Evolutionary conservation across 192 early-diverging fungal genomes (phyloP), one percentile per base, ranked within the genome.

Genomic region (Backusella morwellensis): DNA sequence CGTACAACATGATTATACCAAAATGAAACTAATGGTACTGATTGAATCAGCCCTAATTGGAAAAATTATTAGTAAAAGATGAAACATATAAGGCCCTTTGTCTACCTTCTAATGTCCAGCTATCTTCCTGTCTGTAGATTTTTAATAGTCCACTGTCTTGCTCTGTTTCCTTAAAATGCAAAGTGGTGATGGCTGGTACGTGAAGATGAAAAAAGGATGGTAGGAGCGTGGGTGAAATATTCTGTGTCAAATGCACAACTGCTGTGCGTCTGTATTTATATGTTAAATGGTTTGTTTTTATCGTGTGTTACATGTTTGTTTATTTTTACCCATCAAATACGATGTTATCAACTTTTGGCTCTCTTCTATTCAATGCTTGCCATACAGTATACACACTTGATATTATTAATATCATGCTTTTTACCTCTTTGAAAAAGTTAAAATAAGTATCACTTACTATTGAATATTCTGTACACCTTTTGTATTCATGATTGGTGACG

Each of bases 1-100:
- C 88, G 75, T 12, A 86, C 81, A 23, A 89, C 85, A 73, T 88
- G 80, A 47, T 89, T 85, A 68, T 89, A 89, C 88, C 88, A 89
- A 82, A 84, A 89, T 26, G 81, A 85, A 38, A 89, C 75, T 23
- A 88, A 70, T 29, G 88, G 88, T 68, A 88, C 83, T 19, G 84
- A 85, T 74, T 86, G 82, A 35, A 89, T 85, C 47, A 89, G 73
- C 9, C 86, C 80, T 81, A 56, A 2, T 44, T 44, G 4, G 38
- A 44, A 19, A 44, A 5, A 0, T 2, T 15, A 44, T 40, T 40
- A 40, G 38, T 40, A 56, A 50, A n/a, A 29, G 14, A 15, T 70
- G 21, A 56, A 77, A 72, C n/a, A 66, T 54, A 73, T 47, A 72
- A 67, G 26, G 21, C 7, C 66, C 3, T 21, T 72, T 50, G 1